Evolutionary conservation across 306 rosid species (phyloP), one percentile per base, ranked within the genome.

Genomic region (Trifolium repens): DNA sequence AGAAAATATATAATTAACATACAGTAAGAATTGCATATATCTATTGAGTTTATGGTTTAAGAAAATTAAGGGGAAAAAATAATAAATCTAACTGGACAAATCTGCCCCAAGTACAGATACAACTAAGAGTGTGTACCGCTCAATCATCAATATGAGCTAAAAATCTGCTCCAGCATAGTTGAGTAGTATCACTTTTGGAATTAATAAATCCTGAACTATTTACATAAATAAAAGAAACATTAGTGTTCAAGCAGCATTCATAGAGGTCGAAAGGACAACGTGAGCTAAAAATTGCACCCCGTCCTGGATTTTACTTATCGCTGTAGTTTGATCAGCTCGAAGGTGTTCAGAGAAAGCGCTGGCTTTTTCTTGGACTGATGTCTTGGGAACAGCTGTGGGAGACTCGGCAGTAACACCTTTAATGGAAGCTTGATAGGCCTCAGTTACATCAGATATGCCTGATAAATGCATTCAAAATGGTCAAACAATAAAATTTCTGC

Each of bases 361-460:
- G 54, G 96, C 92, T 74, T 88, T 96, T 66, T 89, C 97, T 79
- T 87, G 93, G 40, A 90, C 78, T 57, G 87, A 83, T 30, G 80
- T 80, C 70, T 83, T 84, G 13, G 88, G 82, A 84, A 73, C 82
- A 81, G 61, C 88, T 27, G 86, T 73, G 7, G 64, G 91, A 47
- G 96, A 90, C 47, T 90, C 91, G 0, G 88, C 84, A 39, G 86
- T 63, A 62, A 79, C 93, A 50, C 83, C 85, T 76, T 87, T 94
- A 69, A 90, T 85, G 86, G 98, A 92, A 57, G 96, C 96, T 81
- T 78, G 80, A 83, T 96, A 92, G 16, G 96, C 91, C 79, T 90
- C 97, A 5, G 87, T 80, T 26, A 96, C 97, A 68, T 96, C 99
- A 9, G 98, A 90, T 84, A 96, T 85, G 73, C 99, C 99, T 92